Evolutionary conservation across 1,284 basidiomycete genomes (phyloP), one percentile per base, ranked within the genome.

Genomic region (Neonothopanus nambi): DNA sequence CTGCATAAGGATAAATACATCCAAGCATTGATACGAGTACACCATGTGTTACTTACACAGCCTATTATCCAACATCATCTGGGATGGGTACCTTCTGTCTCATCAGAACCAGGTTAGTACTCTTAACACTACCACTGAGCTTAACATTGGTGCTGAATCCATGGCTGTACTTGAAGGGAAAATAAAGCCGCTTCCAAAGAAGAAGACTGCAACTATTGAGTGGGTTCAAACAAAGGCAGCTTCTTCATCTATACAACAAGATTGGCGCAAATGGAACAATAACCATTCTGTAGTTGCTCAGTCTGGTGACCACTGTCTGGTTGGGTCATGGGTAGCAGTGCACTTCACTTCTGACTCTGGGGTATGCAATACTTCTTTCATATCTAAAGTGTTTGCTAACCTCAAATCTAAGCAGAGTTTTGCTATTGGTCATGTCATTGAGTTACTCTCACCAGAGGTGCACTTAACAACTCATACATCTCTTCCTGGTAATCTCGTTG

Each of bases 51-150:
- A 13, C 9, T 21, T 20, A 24, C n/a, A 3, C 12, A 45, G 3
- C 21, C 30, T 13, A 38, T 24, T 11, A 15, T 60, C 3, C 57
- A 58, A 28, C 20, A 43, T 13, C 47, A 48, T 28, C 35, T 60
- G 5, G 57, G 57, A 3, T 60, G 59, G 59, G 11, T 28, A 28
- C 11, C 26, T 28, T 28, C 26, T 11, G 11, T 11, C 5, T 11
- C 5, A 5, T 5, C 11, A 5, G 5, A 28, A 28, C 26, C 26
- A 28, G 26, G 26, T 28, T 5, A 28, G 26, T 28, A n/a, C n/a
- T n/a, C n/a, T n/a, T n/a, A n/a, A n/a, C n/a, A n/a, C n/a, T n/a
- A n/a, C n/a, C n/a, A n/a, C n/a, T n/a, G n/a, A n/a, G n/a, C n/a
- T n/a, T n/a, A n/a, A n/a, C n/a, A n/a, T n/a, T n/a, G n/a, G n/a